phyloP scores from a whole-genome alignment of 2,329 filamentous ascomycete species.

The Microdochium bolleyi region DNA sequence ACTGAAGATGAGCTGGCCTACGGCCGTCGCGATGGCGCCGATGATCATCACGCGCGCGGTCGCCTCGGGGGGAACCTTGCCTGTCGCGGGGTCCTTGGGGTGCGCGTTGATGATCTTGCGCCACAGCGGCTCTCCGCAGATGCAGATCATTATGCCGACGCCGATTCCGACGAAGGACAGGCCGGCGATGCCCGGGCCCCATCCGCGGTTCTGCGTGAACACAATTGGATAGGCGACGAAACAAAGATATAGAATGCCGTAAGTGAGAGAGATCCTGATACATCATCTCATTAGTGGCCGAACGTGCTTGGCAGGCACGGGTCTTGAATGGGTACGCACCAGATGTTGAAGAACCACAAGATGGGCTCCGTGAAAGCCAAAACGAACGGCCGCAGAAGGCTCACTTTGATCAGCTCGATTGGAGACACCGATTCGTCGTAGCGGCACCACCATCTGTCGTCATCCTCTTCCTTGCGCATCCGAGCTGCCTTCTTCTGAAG shows the following conservation, averaged over 20 bases:
- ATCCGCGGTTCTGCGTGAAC: slow-evolving; percentile 67
- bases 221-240: slow-evolving; percentile 88
- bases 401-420: slow-evolving; percentile 61
- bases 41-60: slow-evolving; percentile 75
- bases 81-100: slow-evolving; percentile 65
- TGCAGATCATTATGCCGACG: slow-evolving; percentile 54
- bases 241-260: slow-evolving; percentile 81
- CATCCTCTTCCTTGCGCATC: slow-evolving; percentile 59
- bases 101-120: slow-evolving; percentile 72
- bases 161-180: slow-evolving; percentile 69
- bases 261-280: slow-evolving; percentile 68
- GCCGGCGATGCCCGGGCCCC: slow-evolving; percentile 65
- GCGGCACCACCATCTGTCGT: slow-evolving; percentile 68
- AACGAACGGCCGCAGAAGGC: slow-evolving; percentile 68
- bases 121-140: slow-evolving; percentile 62
- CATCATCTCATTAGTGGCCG: background rate
- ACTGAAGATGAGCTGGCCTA: slow-evolving; percentile 78
- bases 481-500: slow-evolving; percentile 58
- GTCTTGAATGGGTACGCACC: slow-evolving; percentile 42
- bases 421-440: slow-evolving; percentile 68
- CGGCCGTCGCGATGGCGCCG: slow-evolving; percentile 62
- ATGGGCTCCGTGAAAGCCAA: slow-evolving; percentile 80
- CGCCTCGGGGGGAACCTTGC: slow-evolving; percentile 67
- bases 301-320: background rate
- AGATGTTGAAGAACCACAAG: slow-evolving; percentile 58